phyloP scores from a whole-genome alignment of 345 rosid species.

The Salix viminalis region DNA sequence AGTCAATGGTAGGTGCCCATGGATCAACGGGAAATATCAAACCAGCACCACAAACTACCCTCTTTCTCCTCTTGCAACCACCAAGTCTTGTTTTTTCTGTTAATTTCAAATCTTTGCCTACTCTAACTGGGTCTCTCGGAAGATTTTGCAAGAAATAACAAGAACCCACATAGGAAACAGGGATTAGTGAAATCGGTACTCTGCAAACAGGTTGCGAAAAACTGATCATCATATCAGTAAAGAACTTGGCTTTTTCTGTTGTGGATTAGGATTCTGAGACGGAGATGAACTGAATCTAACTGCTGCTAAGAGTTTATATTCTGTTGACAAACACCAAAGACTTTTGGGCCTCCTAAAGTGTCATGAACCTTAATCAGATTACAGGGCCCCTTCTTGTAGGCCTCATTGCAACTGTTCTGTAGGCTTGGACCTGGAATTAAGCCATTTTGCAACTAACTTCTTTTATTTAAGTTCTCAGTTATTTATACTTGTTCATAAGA shows the following conservation, averaged over 20 bases:
- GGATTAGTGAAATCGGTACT: conserved; percentile 9
- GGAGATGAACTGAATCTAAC: neutral
- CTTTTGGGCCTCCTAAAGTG: no score
- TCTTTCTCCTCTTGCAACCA: conserved; percentile 20
- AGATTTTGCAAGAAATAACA: conserved; percentile 19
- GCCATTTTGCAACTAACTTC: no score
- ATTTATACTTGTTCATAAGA: no score
- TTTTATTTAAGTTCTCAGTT: no score
- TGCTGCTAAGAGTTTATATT: no score
- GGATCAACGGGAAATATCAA: conserved; percentile 73
- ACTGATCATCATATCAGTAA: conserved; percentile 10
- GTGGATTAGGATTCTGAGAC: neutral
- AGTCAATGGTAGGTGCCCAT: conserved; percentile 79
- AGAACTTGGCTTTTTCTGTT: neutral
- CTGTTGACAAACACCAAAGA: no score
- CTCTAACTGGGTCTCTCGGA: conserved; percentile 4
- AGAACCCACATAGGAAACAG: conserved; percentile 14
- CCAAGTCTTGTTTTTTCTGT: conserved; percentile 10
- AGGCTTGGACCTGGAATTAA: no score
- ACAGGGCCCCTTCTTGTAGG: no score
- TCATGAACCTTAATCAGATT: no score
- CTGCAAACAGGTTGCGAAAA: conserved; percentile 18
- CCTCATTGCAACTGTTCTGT: no score
- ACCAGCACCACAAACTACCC: conserved; percentile 34
- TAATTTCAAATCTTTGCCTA: conserved; percentile 11